These are phyloP conservation scores for Colletotrichum brevisporum DNA, from an alignment of 2,329 filamentous ascomycete genomes.

Conservation along the genomic window DNA sequence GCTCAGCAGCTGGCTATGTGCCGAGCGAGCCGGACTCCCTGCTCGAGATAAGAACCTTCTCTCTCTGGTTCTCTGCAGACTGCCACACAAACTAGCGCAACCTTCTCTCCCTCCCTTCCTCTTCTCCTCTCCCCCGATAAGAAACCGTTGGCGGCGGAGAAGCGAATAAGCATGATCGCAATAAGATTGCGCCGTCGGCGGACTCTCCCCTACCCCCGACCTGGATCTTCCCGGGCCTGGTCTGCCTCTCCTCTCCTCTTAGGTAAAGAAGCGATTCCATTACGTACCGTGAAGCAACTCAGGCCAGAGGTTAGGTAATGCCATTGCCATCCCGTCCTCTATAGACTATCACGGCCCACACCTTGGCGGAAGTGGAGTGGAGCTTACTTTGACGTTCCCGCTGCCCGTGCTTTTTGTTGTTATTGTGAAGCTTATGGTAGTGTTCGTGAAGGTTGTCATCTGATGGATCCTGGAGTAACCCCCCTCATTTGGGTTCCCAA, in stretches of 20 bases:
- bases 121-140: conserved; percentile 7
- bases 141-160: conserved; percentile 4
- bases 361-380: not conserved
- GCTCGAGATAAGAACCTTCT: conserved; percentile 24
- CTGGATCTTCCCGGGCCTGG: conserved; percentile 22
- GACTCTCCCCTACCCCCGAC: conserved; percentile 2
- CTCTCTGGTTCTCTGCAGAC: too few relatives aligned
- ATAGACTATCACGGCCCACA: conserved; percentile 23
- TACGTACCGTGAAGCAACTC: conserved; percentile 22
- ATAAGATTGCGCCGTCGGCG: conserved; percentile 34
- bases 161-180: conserved; percentile 36
- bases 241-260: not conserved
- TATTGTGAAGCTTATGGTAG: not conserved
- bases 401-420: not conserved
- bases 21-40: conserved; percentile 35
- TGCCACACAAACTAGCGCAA: too few relatives aligned
- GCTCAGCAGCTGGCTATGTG: not conserved
- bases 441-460: conserved; percentile 12
- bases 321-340: not conserved
- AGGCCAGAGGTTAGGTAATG: conserved; percentile 7
- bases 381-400: not conserved
- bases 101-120: too few relatives aligned
- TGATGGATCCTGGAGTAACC: not conserved
- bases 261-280: conserved; percentile 13
- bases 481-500: not conserved